A percentile compares a stretch with the other conserved stretches of the same genome.
Conservation (phyloP, 805 yeast genomes). For the Naumovozyma castellii region DNA sequence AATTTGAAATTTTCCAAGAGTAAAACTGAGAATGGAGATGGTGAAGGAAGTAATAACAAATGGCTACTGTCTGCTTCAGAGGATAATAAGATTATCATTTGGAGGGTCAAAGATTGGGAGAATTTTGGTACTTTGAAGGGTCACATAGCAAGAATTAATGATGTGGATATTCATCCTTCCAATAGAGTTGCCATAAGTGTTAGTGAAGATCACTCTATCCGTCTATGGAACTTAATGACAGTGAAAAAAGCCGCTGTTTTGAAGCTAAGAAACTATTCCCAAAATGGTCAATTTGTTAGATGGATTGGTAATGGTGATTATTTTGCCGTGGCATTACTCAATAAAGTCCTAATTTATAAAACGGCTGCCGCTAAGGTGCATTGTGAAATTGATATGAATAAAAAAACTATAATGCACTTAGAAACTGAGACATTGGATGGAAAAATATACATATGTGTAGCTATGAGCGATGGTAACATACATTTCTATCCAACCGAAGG, state of each 20-base stretch:
- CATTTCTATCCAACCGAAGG: constrained; percentile 41
- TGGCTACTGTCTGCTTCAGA: constrained; percentile 90
- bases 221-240: constrained; percentile 95
- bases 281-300: constrained; percentile 52
- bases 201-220: constrained; percentile 71
- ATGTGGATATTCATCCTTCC: constrained; percentile 79
- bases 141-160: constrained; percentile 75
- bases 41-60: constrained; percentile 30
- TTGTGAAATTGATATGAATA: constrained; percentile 41
- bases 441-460: constrained; percentile 51
- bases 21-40: constrained; percentile 26
- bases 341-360: constrained; percentile 54
- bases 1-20: constrained; percentile 61
- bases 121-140: constrained; percentile 80
- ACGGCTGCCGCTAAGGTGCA: constrained; percentile 53
- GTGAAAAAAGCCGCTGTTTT: constrained; percentile 83
- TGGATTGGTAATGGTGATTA: constrained; percentile 64
- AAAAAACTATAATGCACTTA: constrained; percentile 55
- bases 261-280: constrained; percentile 62
- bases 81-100: constrained; percentile 79
- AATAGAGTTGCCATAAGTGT: constrained; percentile 88
- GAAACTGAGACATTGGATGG: constrained; percentile 40
- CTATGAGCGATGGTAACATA: constrained; percentile 64
- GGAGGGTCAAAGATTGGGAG: constrained; percentile 98
- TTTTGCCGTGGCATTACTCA: constrained; percentile 67